Base-by-base conservation (phyloP, 73 alveolate species). In the Symbiodinium pilosum region DNA sequence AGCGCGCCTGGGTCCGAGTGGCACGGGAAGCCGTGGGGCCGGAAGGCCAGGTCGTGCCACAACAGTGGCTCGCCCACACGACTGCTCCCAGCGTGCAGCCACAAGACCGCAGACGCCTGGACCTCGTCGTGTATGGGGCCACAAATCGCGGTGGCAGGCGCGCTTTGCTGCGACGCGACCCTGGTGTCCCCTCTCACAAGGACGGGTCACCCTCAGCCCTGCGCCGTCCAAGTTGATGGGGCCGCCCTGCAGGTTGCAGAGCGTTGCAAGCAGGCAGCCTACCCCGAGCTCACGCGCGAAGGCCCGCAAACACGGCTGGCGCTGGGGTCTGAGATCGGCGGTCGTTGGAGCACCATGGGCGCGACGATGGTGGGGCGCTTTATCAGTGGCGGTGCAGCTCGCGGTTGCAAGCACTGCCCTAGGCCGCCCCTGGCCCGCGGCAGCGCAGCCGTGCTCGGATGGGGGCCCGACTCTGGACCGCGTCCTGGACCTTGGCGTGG, bases 91-190 rank as follows among this genome's bases (percentile, higher is more conserved):
- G 84, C 42, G 84, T 71, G 30, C 40, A 12, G 28, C 16, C 84
- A 21, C n/a, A 69, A 7, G 84, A 71, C 84, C 11, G 84, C 9
- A 41, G 84, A 41, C 84, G 84, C 84, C 43, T 71, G 8, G 84
- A 71, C 24, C n/a, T 71, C 21, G 84, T 71, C 43, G 9, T 71
- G 7, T 71, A 71, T 21, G 84, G 84, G 32, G 43, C 41, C 4
- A 71, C 84, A 21, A 41, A 21, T 26, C 7, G 11, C 43, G 43
- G 43, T n/a, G n/a, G n/a, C n/a, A 12, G 7, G 21, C 40, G 75
- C 84, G 84, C 84, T 71, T 14, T 71, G 84, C 84, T 71, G 84
- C 84, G 84, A 71, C 3, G 84, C 84, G 43, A 71, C 43, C 24
- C 43, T 71, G 43, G 44, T 71, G 20, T 71, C 84, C 43, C 44